Evolutionary conservation across 176 grass and related monocot genomes (phyloP), one percentile per base, ranked within the genome.

Genomic region (Juncus effusus): DNA sequence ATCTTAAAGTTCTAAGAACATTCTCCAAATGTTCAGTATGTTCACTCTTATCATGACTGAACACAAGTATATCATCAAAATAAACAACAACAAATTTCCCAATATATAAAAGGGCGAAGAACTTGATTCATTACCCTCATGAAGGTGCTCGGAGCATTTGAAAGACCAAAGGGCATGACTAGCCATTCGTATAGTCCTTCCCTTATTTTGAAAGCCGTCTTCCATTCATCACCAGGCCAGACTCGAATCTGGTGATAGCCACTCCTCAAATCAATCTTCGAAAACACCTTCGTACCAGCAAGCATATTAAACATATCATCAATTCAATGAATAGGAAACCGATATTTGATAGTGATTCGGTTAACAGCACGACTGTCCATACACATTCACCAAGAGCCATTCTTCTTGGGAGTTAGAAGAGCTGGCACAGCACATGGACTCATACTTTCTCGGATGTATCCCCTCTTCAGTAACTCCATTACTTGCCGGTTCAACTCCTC

Each of bases 51-150:
- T 28, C 19, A 28, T 1, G 2, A 13, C 54, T 62, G 40, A 38
- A 40, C 2, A 62, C 40, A 11, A 72, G 5, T 3, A 72, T 59
- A 40, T 72, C 28, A 40, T 40, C 67, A 58, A 72, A 72, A 3
- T 72, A 72, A 3, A 44, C 19, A 28, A 28, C 19, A 28, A 28
- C 19, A 28, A 28, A 28, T 28, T 28, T 28, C 19, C 19, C 19
- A 14, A 7, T n/a, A n/a, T n/a, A n/a, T 39, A 13, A 56, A 38
- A 8, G 39, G 2, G 11, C n/a, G 35, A 2, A 72, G 2, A 5
- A 72, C 54, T 36, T 72, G 67, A 13, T 71, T 71, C 67, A 72
- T 72, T 2, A 72, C 4, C 3, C 16, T 3, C 67, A 59, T 72
- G 14, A 72, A 72, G 2, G 67, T 72, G 8, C 28, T 72, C 3